Evolutionary conservation across 202 grass and related monocot species (phyloP).

Genomic region (Digitaria exilis): DNA sequence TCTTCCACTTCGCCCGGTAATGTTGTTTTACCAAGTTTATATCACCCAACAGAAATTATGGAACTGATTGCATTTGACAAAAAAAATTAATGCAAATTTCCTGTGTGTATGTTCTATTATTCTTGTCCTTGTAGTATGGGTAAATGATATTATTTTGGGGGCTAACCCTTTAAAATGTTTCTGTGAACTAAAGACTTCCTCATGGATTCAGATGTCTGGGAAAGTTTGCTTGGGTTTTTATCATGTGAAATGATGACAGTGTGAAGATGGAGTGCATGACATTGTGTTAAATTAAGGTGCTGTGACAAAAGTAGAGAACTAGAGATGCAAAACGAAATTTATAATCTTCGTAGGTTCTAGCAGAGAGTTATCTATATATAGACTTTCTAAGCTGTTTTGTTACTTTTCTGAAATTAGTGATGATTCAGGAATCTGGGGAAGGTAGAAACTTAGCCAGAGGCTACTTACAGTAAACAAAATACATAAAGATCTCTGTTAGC

Average conservation of each 20-base stretch:
- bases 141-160: too few relatives aligned
- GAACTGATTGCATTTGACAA: not conserved
- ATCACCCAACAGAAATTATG: not conserved
- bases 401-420: not conserved
- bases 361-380: not conserved
- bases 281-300: not conserved
- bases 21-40: constrained; percentile 26
- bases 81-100: not conserved
- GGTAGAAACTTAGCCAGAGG: not conserved
- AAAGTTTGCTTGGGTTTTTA: not conserved
- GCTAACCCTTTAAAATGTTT: too few relatives aligned
- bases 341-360: not conserved
- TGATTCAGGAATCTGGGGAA: not conserved
- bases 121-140: not conserved
- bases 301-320: not conserved
- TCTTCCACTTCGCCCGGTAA: constrained; percentile 70
- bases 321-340: not conserved
- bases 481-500: not conserved
- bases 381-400: not conserved
- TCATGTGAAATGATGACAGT: constrained; percentile 6
- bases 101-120: not conserved
- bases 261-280: not conserved
- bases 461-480: not conserved
- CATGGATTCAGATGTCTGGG: not conserved
- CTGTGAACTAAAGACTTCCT: too few relatives aligned